A percentile compares a stretch with the other conserved stretches of the same genome.
These are phyloP conservation scores for Plectranthus barbatus DNA, from an alignment of 257 asterid species.

Conservation along the genomic window DNA sequence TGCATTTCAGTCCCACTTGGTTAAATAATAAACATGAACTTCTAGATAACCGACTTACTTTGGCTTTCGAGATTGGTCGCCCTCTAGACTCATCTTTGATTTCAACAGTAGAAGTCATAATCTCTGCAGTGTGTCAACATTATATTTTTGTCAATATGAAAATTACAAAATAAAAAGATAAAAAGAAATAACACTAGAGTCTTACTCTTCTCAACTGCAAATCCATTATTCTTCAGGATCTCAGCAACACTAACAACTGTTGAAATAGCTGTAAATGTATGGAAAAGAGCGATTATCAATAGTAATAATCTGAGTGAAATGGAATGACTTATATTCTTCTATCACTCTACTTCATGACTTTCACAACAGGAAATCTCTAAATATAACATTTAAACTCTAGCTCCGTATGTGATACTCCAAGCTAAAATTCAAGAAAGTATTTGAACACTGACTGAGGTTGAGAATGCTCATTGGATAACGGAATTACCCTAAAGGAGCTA, in stretches of 20 bases:
- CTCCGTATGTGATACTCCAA: background rate
- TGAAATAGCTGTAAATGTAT: conserved; percentile 48
- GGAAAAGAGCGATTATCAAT: conserved; percentile 1
- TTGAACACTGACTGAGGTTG: background rate
- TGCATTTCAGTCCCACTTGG: background rate
- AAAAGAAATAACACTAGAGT: background rate
- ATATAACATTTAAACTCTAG: background rate
- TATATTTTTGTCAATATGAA: background rate
- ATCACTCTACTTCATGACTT: background rate
- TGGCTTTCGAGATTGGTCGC: conserved; percentile 64
- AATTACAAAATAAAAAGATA: background rate
- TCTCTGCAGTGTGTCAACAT: conserved; percentile 38
- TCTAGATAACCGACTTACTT: conserved; percentile 32
- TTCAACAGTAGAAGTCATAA: conserved; percentile 71
- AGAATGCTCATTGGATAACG: background rate
- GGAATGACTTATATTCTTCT: background rate
- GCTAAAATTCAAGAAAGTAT: background rate
- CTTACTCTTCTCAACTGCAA: conserved; percentile 67
- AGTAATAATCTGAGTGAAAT: background rate
- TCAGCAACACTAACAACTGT: conserved; percentile 73
- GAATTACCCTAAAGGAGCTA: no score
- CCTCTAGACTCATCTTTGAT: conserved; percentile 71
- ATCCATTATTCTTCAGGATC: conserved; percentile 64
- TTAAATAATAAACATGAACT: background rate
- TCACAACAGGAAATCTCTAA: background rate